Conservation (phyloP, 352 stramenopile species). For the Thalassiosira oceanica region DNA sequence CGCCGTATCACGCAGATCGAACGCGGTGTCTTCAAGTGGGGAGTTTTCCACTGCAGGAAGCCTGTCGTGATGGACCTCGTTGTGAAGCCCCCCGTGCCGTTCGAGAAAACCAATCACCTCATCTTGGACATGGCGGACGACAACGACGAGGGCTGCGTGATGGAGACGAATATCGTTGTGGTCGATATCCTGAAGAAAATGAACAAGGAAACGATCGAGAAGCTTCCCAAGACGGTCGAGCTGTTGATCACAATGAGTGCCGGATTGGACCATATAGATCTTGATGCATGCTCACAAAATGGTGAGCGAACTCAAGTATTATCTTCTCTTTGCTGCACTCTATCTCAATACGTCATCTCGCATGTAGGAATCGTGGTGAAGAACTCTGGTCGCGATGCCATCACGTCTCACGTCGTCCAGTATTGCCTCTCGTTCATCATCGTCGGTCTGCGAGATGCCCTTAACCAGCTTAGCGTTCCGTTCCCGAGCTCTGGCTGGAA, state of each 20-base stretch:
- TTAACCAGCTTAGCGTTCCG: conserved; percentile 78
- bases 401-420: conserved; percentile 86
- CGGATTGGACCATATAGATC: conserved; percentile 89
- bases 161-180: conserved; percentile 49
- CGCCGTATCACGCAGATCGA: conserved; percentile 53
- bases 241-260: conserved; percentile 85
- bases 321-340: not conserved
- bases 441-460: conserved; percentile 72
- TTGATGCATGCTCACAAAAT: conserved; percentile 77
- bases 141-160: not conserved
- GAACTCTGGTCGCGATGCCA: conserved; percentile 63
- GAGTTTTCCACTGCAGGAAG: conserved; percentile 51
- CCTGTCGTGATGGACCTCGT: conserved; percentile 37
- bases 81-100: conserved; percentile 40
- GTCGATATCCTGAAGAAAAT: conserved; percentile 60
- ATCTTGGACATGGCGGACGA: conserved; percentile 33
- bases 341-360: conserved; percentile 1
- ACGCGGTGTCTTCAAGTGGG: conserved; percentile 61
- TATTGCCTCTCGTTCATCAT: conserved; percentile 71
- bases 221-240: conserved; percentile 52
- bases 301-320: too few species aligned
- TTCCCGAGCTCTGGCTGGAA: conserved; percentile 58
- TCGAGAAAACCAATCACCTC: conserved; percentile 46
- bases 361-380: conserved; percentile 81
- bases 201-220: conserved; percentile 35